These are phyloP conservation scores for Neurospora sp. DNA, from an alignment of 495 filamentous ascomycete species.

Conservation along the genomic window DNA sequence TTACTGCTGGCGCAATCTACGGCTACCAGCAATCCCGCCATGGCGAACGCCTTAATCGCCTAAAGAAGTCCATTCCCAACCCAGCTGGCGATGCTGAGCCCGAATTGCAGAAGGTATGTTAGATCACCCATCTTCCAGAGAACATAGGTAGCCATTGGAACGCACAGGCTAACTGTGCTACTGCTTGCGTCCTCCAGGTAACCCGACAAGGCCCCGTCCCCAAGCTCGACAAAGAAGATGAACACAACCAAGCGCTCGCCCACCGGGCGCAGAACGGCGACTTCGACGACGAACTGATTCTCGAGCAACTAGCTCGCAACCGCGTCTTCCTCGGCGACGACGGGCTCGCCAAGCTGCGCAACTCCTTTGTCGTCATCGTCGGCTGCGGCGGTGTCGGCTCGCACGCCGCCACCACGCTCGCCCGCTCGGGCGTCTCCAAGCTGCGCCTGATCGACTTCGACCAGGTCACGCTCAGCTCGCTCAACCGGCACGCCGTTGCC, in stretches of 20 bases:
- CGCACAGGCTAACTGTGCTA: neutral
- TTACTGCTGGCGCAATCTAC: slow-evolving; percentile 62
- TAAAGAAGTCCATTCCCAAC: slow-evolving; percentile 67
- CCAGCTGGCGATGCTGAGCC: slow-evolving; percentile 24
- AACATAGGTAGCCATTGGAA: neutral
- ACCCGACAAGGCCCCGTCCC: slow-evolving; percentile 58
- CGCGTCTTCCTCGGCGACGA: slow-evolving; percentile 79
- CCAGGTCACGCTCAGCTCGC: slow-evolving; percentile 84
- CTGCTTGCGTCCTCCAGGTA: slow-evolving; percentile 42
- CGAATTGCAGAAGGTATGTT: slow-evolving; percentile 22
- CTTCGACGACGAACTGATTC: slow-evolving; percentile 89
- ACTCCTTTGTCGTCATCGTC: slow-evolving; percentile 77
- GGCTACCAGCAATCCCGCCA: slow-evolving; percentile 58
- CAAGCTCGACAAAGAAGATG: slow-evolving; percentile 59
- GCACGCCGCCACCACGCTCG: slow-evolving; percentile 75
- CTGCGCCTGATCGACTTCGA: slow-evolving; percentile 95
- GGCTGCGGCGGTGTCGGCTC: slow-evolving; percentile 94
- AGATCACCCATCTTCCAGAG: neutral
- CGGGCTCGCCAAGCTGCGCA: slow-evolving; percentile 68
- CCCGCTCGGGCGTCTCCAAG: slow-evolving; percentile 77
- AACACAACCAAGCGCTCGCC: slow-evolving; percentile 65
- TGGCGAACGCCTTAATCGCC: slow-evolving; percentile 49
- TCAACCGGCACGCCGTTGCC: slow-evolving; percentile 92
- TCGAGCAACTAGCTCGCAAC: slow-evolving; percentile 93
- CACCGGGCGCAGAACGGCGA: slow-evolving; percentile 74